These are phyloP conservation scores for Effrenium voratum DNA, from an alignment of 73 alveolate genomes.

Conservation along the genomic window DNA sequence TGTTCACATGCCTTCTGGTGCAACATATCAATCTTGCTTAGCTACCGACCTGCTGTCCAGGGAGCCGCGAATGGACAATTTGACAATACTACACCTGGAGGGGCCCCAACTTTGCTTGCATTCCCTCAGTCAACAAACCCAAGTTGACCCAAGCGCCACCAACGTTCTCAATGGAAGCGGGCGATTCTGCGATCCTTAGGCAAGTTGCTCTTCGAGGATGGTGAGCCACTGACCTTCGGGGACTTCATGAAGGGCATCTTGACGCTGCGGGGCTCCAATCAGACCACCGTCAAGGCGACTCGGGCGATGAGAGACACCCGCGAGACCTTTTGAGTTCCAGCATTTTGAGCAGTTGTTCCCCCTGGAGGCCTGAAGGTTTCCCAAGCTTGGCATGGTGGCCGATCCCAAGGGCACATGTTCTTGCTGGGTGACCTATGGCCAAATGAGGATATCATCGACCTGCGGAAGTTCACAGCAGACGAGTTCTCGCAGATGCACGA, in stretches of 20 bases:
- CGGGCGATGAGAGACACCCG: neutral
- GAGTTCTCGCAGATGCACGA: constrained; percentile 66
- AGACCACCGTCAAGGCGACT: constrained; percentile 76
- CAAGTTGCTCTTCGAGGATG: constrained; percentile 76
- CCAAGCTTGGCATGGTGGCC: too few species aligned
- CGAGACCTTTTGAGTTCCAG: neutral
- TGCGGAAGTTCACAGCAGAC: constrained; percentile 81
- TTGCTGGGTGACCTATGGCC: neutral
- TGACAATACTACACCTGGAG: too few species aligned
- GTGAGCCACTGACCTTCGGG: constrained; percentile 71
- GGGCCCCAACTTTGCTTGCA: too few species aligned
- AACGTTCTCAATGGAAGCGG: too few species aligned
- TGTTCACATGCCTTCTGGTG: too few species aligned
- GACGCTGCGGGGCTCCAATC: constrained; percentile 82
- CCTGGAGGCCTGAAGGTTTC: neutral
- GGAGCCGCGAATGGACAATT: too few species aligned
- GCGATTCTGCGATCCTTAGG: too few species aligned
- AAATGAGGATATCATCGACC: constrained; percentile 58
- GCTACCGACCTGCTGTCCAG: too few species aligned
- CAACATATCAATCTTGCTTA: too few species aligned
- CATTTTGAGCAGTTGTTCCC: neutral
- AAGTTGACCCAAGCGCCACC: too few species aligned
- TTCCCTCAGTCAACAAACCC: too few species aligned
- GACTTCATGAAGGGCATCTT: constrained; percentile 86
- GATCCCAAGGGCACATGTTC: too few species aligned